A percentile compares a stretch with the other conserved stretches of the same genome.
phyloP scores from a whole-genome alignment of 31 red algal species.

The Odonthalia washingtoniensis region DNA sequence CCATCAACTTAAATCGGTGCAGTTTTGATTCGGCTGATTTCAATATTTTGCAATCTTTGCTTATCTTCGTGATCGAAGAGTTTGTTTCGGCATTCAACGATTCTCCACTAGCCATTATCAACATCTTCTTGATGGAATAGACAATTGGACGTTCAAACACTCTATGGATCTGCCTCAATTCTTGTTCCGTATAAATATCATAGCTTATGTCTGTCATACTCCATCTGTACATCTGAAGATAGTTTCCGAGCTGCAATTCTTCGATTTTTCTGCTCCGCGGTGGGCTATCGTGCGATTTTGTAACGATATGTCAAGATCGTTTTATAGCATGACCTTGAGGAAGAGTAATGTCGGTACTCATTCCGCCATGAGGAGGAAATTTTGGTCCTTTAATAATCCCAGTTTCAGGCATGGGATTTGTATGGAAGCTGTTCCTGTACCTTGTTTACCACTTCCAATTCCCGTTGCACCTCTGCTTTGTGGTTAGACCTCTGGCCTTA shows the following conservation, averaged over 20 bases:
- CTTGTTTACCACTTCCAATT: too few relatives aligned
- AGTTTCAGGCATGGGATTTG: not conserved
- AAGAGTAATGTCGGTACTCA: not conserved
- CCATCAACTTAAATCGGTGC: slow-evolving; percentile 29
- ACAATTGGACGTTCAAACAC: not conserved
- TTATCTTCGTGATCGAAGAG: not conserved
- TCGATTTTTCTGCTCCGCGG: too few relatives aligned
- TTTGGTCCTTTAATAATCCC: not conserved
- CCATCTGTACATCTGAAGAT: slow-evolving; percentile 6
- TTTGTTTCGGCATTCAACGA: not conserved
- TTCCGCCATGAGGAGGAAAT: not conserved
- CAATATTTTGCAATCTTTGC: not conserved
- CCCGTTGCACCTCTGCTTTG: too few relatives aligned
- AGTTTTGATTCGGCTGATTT: not conserved
- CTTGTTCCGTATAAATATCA: not conserved
- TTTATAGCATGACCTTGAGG: slow-evolving; percentile 1
- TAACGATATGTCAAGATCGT: not conserved
- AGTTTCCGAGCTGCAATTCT: not conserved
- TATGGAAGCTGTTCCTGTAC: too few relatives aligned
- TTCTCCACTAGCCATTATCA: too few relatives aligned
- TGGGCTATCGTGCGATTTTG: not conserved
- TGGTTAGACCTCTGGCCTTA: too few relatives aligned
- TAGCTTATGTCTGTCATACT: not conserved
- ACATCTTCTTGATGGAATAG: not conserved
- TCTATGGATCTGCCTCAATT: slow-evolving; percentile 1